Base-by-base conservation (phyloP, 1,284 basidiomycete genomes). In the Phellopilus nigrolimitatus region DNA sequence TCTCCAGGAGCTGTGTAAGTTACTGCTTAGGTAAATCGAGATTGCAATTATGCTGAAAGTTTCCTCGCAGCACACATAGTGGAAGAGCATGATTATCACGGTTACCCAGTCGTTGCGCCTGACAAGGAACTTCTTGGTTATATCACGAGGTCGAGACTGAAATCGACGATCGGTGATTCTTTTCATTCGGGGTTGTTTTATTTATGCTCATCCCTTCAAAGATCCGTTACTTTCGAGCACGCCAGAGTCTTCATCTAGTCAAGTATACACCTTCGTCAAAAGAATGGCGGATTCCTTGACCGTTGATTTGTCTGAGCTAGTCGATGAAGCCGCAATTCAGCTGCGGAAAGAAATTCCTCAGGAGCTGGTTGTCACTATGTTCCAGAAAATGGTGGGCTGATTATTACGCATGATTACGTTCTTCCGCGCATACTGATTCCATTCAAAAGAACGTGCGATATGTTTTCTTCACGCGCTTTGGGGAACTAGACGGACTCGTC, bases 381-480 rank as follows among this genome's bases (percentile, higher is more conserved):
- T 87, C 68, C 83, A 85, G 63, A 84, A 80, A 67, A 66, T 87
- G 64, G 84, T 82, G n/a, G n/a, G n/a, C n/a, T n/a, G n/a, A 21
- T 47, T 22, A 36, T 17, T 13, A 7, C 24, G 8, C 43, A 38
- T 54, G n/a, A 27, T 48, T 30, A 31, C 13, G 24, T 5, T 13
- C 15, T 5, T 6, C 36, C 5, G 51, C 36, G 28, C 22, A n/a
- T 27, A n/a, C 17, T 47, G n/a, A 49, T 38, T 10, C 4, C 15
- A 25, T 58, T 28, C 37, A 19, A 9, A 58, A 88, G 84, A 86
- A 82, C 59, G 61, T 86, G 12, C 77, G 80, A 12, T 80, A 82
- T 61, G 75, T 86, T 22, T 64, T 86, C 44, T 85, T 88, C 62
- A 81, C 83, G 1, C 71, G 79, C 41, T 68, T 68, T 30, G 83